Base-by-base conservation (phyloP, 805 yeast species). In the Yamadazyma sp. region DNA sequence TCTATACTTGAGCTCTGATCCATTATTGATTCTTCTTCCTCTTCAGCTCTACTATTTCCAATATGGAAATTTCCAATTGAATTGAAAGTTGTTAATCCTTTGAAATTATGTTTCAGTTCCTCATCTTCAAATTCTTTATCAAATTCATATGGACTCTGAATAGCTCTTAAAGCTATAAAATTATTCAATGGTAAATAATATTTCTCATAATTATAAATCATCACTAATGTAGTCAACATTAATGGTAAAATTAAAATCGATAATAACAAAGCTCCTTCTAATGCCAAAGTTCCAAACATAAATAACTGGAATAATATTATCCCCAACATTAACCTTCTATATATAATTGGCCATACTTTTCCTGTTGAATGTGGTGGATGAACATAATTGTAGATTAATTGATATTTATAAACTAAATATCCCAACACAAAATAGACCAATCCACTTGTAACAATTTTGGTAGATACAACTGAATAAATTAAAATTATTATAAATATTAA, bases 331-430 rank as follows among this genome's bases (percentile, higher is more conserved):
- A 76, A 62, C 33, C 84, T 54, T 37, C 78, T 60, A 43, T 76
- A 76, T 5, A 78, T 75, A 58, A 77, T 72, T 3, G 81, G 81
- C 84, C 84, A 78, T 3, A 75, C 80, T 47, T 76, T 76, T 4
- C 84, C 84, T 0, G 83, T 78, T 10, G 81, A 75, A 52, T 78
- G 82, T 16, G 76, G 80, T 1, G 81, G 78, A 46, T 78, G 83
- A 17, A 78, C 80, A 62, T 70, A 72, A 39, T 78, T 71, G 53
- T 76, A 78, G 12, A 76, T 69, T 43, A 78, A 58, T 58, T 78
- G 84, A 48, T 78, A 78, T 54, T 78, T 78, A 55, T 76, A 78
- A 10, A 75, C 79, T 47, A 73, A 77, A 48, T 68, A 76, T 0
- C 82, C 83, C 22, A 78, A 48, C 8, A 67, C 53, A 42, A 78